phyloP scores from a whole-genome alignment of 2,329 filamentous ascomycete genomes.

The Ciborinia camelliae region DNA sequence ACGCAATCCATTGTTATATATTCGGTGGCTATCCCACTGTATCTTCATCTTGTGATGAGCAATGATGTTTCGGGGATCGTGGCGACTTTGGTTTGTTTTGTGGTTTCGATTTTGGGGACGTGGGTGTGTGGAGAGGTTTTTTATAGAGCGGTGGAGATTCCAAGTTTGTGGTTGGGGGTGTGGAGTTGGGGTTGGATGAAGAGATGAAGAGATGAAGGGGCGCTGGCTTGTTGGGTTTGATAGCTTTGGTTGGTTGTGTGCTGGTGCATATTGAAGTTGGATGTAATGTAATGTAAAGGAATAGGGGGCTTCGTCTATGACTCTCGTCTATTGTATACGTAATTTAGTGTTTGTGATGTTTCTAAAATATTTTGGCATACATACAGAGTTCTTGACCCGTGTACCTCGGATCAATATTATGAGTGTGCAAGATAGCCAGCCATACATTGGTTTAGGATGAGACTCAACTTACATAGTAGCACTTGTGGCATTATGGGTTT shows the following conservation, averaged over 20 bases:
- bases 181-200: conserved; percentile 19
- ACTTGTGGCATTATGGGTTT: no score
- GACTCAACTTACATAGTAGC: not conserved
- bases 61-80: not conserved
- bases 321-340: not conserved
- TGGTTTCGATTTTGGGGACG: not conserved
- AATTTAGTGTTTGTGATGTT: not conserved
- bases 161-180: conserved; percentile 19
- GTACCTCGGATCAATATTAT: not conserved
- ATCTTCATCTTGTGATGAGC: conserved; percentile 16
- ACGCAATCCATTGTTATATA: conserved; percentile 43
- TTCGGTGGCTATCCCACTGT: conserved; percentile 42
- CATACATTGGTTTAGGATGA: not conserved
- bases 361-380: no score
- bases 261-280: not conserved
- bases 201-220: not conserved
- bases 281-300: not conserved
- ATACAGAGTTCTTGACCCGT: no score
- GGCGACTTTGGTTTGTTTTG: conserved; percentile 4
- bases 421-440: no score
- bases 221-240: no score
- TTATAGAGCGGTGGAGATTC: conserved; percentile 22
- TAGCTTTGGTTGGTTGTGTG: not conserved
- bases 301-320: not conserved
- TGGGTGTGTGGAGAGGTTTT: conserved; percentile 19